A percentile compares a stretch with the other conserved stretches of the same genome.
Evolutionary conservation across 352 stramenopile species (phyloP).

Genomic region (Phytophthora pistaciae): DNA sequence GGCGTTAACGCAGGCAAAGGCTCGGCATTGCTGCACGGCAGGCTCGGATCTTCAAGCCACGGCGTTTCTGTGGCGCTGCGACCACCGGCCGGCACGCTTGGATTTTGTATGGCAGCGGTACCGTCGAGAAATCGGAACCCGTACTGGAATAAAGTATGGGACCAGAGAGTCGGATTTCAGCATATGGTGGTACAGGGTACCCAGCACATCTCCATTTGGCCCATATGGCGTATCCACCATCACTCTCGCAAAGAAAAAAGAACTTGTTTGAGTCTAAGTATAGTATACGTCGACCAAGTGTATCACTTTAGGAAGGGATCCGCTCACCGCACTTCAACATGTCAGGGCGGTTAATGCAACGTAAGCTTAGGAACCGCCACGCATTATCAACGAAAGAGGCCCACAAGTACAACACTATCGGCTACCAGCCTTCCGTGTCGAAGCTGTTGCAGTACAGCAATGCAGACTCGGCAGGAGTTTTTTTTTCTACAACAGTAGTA

Average conservation of each 20-base stretch:
- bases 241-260: conserved; percentile 32
- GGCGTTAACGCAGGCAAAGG: background rate
- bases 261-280: conserved; percentile 22
- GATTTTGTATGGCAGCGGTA: conserved; percentile 11
- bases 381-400: no score
- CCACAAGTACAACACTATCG: no score
- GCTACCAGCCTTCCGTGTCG: no score
- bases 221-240: conserved; percentile 24
- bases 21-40: background rate
- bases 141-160: background rate
- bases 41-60: conserved; percentile 15
- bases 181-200: background rate
- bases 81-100: conserved; percentile 2
- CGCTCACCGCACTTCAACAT: no score
- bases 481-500: no score
- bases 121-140: conserved; percentile 25
- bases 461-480: no score
- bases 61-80: conserved; percentile 18
- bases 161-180: background rate
- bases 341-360: no score
- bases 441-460: no score
- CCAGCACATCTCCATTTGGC: background rate
- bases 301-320: background rate
- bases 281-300: background rate
- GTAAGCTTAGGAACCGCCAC: no score